A percentile compares a stretch with the other conserved stretches of the same genome.
phyloP scores from a whole-genome alignment of 2,329 filamentous ascomycete genomes.

The Akanthomyces lecanii region DNA sequence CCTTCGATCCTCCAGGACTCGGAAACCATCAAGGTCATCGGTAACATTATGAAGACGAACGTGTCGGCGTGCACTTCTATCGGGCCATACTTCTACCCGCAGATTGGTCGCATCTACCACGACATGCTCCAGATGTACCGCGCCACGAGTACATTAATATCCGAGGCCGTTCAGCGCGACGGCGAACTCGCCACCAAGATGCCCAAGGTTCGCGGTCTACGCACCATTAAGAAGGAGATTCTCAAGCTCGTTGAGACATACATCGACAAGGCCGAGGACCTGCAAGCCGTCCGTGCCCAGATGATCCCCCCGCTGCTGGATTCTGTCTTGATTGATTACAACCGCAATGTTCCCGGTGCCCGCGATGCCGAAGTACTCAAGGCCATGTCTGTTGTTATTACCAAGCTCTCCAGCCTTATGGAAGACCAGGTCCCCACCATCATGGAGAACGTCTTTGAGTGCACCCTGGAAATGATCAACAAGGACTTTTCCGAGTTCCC shows the following conservation, averaged over 20 bases:
- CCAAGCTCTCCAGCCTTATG: constrained; percentile 96
- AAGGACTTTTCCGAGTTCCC: constrained; percentile 99
- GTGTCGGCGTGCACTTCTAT: constrained; percentile 97
- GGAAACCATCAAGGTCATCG: constrained; percentile 96
- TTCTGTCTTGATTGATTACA: constrained; percentile 92
- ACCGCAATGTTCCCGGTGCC: constrained; percentile 91
- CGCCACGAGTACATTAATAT: constrained; percentile 93
- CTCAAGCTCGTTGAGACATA: constrained; percentile 97
- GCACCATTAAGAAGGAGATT: constrained; percentile 99
- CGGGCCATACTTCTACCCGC: constrained; percentile 94
- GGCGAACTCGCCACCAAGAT: constrained; percentile 95
- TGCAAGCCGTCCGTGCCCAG: constrained; percentile 86
- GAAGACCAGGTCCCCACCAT: constrained; percentile 96
- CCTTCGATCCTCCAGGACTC: constrained; percentile 83
- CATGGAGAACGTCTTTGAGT: constrained; percentile 98
- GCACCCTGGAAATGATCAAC: constrained; percentile 99
- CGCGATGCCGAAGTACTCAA: constrained; percentile 95
- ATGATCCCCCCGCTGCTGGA: constrained; percentile 96
- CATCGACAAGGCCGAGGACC: constrained; percentile 94
- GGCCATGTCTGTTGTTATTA: constrained; percentile 96
- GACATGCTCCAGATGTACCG: constrained; percentile 99
- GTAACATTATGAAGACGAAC: constrained; percentile 99
- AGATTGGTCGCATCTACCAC: constrained; percentile 94
- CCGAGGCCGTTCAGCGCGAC: constrained; percentile 81
- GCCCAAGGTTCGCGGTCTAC: constrained; percentile 88